Base-by-base conservation (phyloP, 2,329 filamentous ascomycete species). In the Aspergillus ibericus region DNA sequence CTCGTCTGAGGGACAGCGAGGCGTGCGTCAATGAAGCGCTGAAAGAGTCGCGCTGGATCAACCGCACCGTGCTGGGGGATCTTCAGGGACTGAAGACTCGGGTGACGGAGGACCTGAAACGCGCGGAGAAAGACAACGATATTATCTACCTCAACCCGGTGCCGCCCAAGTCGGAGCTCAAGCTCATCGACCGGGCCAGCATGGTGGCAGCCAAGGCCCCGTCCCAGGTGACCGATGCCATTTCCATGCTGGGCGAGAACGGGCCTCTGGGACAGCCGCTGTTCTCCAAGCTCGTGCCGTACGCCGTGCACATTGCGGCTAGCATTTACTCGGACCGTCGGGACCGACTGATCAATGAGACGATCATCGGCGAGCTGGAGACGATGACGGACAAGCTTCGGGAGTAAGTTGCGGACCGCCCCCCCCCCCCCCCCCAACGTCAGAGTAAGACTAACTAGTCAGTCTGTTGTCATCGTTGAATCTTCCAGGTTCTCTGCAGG, bases 101-200 rank as follows among this genome's bases (percentile, higher is more conserved):
- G 60, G 89, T 96, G 0, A 84, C 89, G 34, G 93, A 96, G 66
- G 92, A 97, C 65, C 70, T 99, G 64, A 96, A 96, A 76, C 83
- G 93, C 48, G 93, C 93, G 0, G 93, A 98, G 73, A 96, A 91
- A 74, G 95, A 99, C 71, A 99, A 99, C 65, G 93, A 99, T 72
- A 82, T 96, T 67, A 97, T 99, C 15, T 99, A 97, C 72, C 80
- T 98, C 2, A 85, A 88, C 53, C 83, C 89, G 1, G 92, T 98
- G 1, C 92, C 93, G 2, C 86, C 92, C 10, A 97, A 97, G 69
- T 86, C 91, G 3, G 93, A 97, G 70, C 82, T 99, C 46, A 92
- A 89, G 73, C 85, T 88, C 3, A 84, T 99, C 5, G 92, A 96
- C 60, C 85, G 93, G 59, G 93, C 92, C 9, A 91, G 87, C 61